phyloP scores from a whole-genome alignment of 805 yeast genomes.

The Candida michaelii region DNA sequence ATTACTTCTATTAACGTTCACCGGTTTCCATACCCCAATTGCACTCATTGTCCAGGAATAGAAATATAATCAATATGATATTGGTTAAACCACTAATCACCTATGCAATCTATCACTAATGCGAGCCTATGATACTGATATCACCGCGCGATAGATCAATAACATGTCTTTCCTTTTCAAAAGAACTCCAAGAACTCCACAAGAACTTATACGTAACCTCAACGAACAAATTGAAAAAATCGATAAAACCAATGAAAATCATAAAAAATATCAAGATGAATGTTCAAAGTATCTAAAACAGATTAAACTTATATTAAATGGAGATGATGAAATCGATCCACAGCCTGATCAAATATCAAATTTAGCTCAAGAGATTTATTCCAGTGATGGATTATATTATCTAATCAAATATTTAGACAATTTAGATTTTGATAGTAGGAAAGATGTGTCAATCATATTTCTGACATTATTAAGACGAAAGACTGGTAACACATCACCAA shows the following conservation, averaged over 20 bases:
- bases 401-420: slow-evolving; percentile 59
- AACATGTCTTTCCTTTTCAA: slow-evolving; percentile 87
- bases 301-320: slow-evolving; percentile 63
- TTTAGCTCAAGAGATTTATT: slow-evolving; percentile 77
- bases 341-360: slow-evolving; percentile 72
- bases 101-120: too few relatives aligned
- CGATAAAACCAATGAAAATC: slow-evolving; percentile 37
- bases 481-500: slow-evolving; percentile 74
- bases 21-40: slow-evolving; percentile 31
- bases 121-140: too few relatives aligned
- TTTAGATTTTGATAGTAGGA: slow-evolving; percentile 86
- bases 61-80: too few relatives aligned
- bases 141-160: neutral
- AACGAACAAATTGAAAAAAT: slow-evolving; percentile 71
- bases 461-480: slow-evolving; percentile 76
- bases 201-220: slow-evolving; percentile 73
- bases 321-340: slow-evolving; percentile 64
- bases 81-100: too few relatives aligned
- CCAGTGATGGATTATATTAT: slow-evolving; percentile 64
- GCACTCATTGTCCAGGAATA: too few relatives aligned
- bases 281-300: slow-evolving; percentile 63
- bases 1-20: slow-evolving; percentile 37
- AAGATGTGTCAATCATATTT: slow-evolving; percentile 74
- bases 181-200: slow-evolving; percentile 86
- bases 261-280: slow-evolving; percentile 66